Percentiles rank a stretch among this genome's conserved stretches.
Evolutionary conservation across 345 rosid genomes (phyloP).

Genomic region (Pistacia atlantica): DNA sequence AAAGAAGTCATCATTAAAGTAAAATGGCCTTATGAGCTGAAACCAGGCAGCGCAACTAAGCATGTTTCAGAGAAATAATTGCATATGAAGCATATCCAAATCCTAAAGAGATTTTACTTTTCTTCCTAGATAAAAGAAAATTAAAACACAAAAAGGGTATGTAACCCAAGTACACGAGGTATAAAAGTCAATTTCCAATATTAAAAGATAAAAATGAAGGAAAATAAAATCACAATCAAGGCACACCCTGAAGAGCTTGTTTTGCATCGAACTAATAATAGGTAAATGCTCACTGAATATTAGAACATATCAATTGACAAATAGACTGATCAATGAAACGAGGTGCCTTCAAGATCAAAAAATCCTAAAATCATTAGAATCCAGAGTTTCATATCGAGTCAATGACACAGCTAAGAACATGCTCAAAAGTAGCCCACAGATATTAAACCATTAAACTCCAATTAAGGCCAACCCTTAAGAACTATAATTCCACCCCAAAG

Average conservation of each 20-base stretch:
- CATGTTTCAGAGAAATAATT: not conserved
- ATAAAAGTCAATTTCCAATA: no score
- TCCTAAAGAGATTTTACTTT: not conserved
- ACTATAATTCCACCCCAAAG: not conserved
- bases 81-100: not conserved
- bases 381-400: not conserved
- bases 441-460: not conserved
- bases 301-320: not conserved
- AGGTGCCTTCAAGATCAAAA: not conserved
- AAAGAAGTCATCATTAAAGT: constrained; percentile 18
- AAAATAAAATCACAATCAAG: not conserved
- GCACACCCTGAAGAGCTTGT: not conserved
- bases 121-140: not conserved
- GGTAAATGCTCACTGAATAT: not conserved
- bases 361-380: no score
- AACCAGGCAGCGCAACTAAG: not conserved
- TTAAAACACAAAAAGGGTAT: not conserved
- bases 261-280: not conserved
- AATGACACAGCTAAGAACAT: not conserved
- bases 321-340: not conserved
- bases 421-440: not conserved
- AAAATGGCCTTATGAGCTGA: not conserved
- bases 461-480: not conserved
- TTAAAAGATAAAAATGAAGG: no score
- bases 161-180: no score